Evolutionary conservation across 441 rosid genomes (phyloP), one percentile per base, ranked within the genome.

Genomic region (Erodium chrysanthum): DNA sequence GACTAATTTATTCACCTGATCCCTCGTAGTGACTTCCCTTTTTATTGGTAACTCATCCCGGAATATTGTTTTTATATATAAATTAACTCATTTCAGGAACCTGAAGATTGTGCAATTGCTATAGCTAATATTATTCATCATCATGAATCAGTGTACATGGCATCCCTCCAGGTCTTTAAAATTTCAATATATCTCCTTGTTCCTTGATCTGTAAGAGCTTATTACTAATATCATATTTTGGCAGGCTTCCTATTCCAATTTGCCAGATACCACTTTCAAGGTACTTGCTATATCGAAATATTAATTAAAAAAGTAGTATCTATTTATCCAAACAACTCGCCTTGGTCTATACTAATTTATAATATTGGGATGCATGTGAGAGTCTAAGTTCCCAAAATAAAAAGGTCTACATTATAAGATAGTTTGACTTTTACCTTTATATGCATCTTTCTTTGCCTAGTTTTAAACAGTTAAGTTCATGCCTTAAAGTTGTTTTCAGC

Each of bases 221-320:
- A 21, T n/a, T n/a, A 33, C 80, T 69, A 42, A 81, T 29, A 44
- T 22, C 40, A 3, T 59, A 20, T 50, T 70, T 70, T 77, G 69
- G 73, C 86, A 94, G 99, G 95, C 80, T 70, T 89, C 96, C 64
- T 91, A 94, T 81, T 85, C 92, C 64, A 88, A 89, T 64, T 78
- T 94, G 76, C 96, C 99, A 4, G 96, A 94, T 77, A 83, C 88
- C 73, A 91, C 94, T 56, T 94, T 91, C 80, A 94, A 89, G 96
- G 98, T 93, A 83, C 21, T 12, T 3, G 64, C 29, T 67, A 68
- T 6, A 54, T 73, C 50, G 8, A 61, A 50, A 50, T 59, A 20
- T 20, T 8, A 21, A 4, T 14, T 17, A n/a, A 35, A 35, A 35
- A 2, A 2, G 2, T 1, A 37, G 44, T 37, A 7, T 11, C 44